Base-by-base conservation (phyloP, 768 basidiomycete species). In the Suillus tomentosus region DNA sequence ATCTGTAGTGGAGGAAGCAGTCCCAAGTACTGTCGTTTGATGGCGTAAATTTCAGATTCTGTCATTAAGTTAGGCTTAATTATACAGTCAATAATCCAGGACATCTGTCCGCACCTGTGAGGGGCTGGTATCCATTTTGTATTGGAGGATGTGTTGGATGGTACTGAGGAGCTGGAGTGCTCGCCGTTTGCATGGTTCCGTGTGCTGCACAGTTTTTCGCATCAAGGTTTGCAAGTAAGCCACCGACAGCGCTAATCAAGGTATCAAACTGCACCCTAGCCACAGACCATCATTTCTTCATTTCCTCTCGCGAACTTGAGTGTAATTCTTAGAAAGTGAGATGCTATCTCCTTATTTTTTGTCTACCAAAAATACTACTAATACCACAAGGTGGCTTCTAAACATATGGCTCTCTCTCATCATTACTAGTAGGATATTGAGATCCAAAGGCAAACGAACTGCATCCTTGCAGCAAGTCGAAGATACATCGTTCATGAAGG, bases 1-100 rank as follows among this genome's bases (percentile, higher is more conserved):
- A 93, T 82, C 76, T 92, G 89, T 53, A 84, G 81, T 24, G 82
- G 85, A 27, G 87, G 82, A 9, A 94, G 81, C 24, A 91, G 81
- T 27, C 82, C 80, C 50, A 94, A 80, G 78, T 93, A 94, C 66
- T 85, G 83, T 67, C 85, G 84, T 74, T 91, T 92, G 77, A 89
- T 85, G 59, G 86, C 81, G 73, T 87, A 82, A 71, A 73, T 73
- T 67, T 80, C 80, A 39, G 70, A 72, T 42, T 87, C 84, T 76
- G 62, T 62, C 63, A 70, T 59, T 53, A 62, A 60, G 61, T 59
- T 60, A 53, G 59, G 54, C 79, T 76, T 60, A 73, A 73, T 43
- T 67, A 62, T 64, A 50, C 45, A 70, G 53, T 63, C 66, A 67
- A 60, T 66, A 67, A 54, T 69, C 60, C 69, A 62, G 62, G 66